Evolutionary conservation across 2,329 filamentous ascomycete genomes (phyloP), one percentile per base, ranked within the genome.

Genomic region (Piedraia hortae): DNA sequence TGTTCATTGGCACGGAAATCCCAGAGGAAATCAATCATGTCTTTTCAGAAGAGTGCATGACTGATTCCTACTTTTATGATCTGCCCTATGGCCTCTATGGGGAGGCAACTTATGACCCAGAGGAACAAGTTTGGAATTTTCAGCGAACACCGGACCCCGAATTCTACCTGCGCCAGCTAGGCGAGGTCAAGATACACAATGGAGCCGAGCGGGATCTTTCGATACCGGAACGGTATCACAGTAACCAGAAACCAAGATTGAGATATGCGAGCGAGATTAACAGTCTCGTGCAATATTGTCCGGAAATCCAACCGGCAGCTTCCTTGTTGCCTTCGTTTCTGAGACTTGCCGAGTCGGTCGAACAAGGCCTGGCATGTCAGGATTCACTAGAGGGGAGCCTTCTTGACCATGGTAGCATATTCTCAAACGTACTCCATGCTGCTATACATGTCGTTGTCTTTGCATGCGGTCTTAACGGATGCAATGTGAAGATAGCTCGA

Each of bases 321-420:
- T 14, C 12, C 4, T 16, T 32, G 7, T 18, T 38, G n/a, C 17
- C 27, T 10, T 21, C 20, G 3, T 23, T 37, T 6, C 22, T 37
- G 2, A 26, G 34, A 12, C 21, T 37, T 4, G 46, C 45, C 2
- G 33, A 41, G 21, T 32, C 38, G 10, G 32, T 48, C 3, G 30
- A 34, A 10, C 34, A 36, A 4, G 38, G 43, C 2, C 24, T 38
- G 2, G 14, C 26, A 5, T 22, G 14, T 7, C 44, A 51, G 30
- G 50, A 54, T 27, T 44, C 50, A 8, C 28, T 38, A 2, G 24
- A 41, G 12, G 47, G 49, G 10, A 33, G 35, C 7, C 39, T 68
- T 4, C 47, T 74, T 11, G 54, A 56, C 2, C 46, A 62, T 13
- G 66, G 66, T 1, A 54, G 59, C 47, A 31, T 47, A 54, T 28